Evolutionary conservation across 2,329 filamentous ascomycete species (phyloP), one percentile per base, ranked within the genome.

Genomic region (Beauveria scarabaeidicola): DNA sequence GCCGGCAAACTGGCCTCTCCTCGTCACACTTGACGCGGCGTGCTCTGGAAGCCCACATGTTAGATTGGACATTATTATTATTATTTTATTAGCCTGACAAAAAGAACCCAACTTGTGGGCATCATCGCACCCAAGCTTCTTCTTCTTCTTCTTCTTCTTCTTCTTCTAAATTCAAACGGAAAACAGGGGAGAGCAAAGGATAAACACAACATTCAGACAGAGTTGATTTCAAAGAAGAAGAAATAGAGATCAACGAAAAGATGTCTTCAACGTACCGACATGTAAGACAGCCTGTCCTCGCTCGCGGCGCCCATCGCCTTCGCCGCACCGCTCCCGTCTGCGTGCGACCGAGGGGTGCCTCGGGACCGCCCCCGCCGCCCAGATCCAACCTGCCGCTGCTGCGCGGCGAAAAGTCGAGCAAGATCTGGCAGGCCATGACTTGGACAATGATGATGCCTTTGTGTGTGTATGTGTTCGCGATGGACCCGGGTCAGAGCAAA

Each of bases 351-450:
- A 55, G 19, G 7, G 52, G 52, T 15, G 52, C 52, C 11, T 36
- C 52, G n/a, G 41, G 41, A 15, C 50, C 19, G 32, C 21, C 27
- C n/a, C n/a, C 27, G 36, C 25, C 32, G 41, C 41, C n/a, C 15
- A 47, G 8, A 7, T 27, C 23, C 40, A 46, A 9, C 19, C 25
- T 40, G 19, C 17, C 15, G 19, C 19, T 51, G 27, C n/a, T 36
- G n/a, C 29, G 41, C 19, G 52, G 52, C n/a, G 52, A 55, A 38
- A 55, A 55, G 27, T 55, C 52, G 13, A 55, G 52, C 27, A 55
- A n/a, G 13, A 55, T 46, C 13, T 55, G 52, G 27, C 25, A 44
- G 27, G 52, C 52, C 52, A 55, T 55, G 32, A 13, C 32, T 19
- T 23, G 19, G 19, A 52, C 7, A 6, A 36, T 36, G 29, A 29